Percentiles rank a stretch among this genome's conserved stretches.
Conservation (phyloP, 2,329 filamentous ascomycete genomes). For the Cordyceps fumosorosea region DNA sequence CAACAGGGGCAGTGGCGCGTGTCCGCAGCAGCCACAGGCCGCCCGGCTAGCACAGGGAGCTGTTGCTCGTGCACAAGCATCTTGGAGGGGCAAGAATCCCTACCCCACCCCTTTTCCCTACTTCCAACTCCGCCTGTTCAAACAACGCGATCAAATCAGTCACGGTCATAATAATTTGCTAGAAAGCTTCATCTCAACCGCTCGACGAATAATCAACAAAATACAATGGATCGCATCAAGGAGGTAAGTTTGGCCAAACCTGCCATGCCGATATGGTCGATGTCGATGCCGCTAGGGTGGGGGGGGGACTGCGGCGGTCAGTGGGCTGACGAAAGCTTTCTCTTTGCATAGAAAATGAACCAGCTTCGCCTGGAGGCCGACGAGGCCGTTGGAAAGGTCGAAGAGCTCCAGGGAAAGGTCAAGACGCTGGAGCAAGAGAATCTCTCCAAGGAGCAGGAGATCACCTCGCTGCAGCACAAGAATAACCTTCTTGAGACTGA, state of each 20-base stretch:
- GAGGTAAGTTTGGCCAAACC: constrained; percentile 53
- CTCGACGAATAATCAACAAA: constrained; percentile 16
- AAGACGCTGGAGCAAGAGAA: constrained; percentile 93
- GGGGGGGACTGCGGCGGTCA: constrained; percentile 7
- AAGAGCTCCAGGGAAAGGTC: constrained; percentile 81
- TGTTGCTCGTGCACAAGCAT: constrained; percentile 1
- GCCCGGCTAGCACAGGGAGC: background rate
- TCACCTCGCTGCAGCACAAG: constrained; percentile 92
- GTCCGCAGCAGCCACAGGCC: constrained; percentile 3
- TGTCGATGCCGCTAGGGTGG: background rate
- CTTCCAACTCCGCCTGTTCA: constrained; percentile 13
- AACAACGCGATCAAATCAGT: constrained; percentile 12
- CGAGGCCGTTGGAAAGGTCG: constrained; percentile 70
- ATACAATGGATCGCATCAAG: constrained; percentile 81
- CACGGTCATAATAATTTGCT: constrained; percentile 1
- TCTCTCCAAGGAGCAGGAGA: constrained; percentile 94
- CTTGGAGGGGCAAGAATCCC: constrained; percentile 15
- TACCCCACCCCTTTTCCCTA: constrained; percentile 16
- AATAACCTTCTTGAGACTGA: constrained; percentile 85
- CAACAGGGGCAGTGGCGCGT: constrained; percentile 11
- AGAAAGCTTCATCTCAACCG: constrained; percentile 9
- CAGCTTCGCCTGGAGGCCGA: constrained; percentile 91
- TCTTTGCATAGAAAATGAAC: constrained; percentile 71
- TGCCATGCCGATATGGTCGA: background rate
- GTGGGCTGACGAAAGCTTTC: constrained; percentile 20